Base-by-base conservation (phyloP, 306 rosid genomes). In the Prunus fruticosa region DNA sequence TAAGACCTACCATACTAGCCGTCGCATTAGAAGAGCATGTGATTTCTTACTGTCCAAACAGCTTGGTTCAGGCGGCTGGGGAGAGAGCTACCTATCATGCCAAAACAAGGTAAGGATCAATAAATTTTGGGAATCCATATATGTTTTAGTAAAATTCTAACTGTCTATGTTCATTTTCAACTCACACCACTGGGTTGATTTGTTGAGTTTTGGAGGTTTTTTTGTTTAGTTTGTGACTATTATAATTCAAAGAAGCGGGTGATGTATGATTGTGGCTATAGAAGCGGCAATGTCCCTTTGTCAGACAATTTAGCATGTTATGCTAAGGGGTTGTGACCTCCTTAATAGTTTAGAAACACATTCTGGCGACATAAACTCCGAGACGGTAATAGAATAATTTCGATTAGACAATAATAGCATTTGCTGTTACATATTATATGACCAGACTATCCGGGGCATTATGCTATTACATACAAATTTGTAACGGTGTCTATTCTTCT, bases 61-160 rank as follows among this genome's bases (percentile, higher is more conserved):
- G 49, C 84, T 78, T 0, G 13, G 46, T 30, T 82, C 80, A 11
- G 96, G 93, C 60, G 96, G 97, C 5, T 90, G 96, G 96, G 91
- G 91, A 71, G 97, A 92, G 81, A 92, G 96, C 82, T 88, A 87
- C 49, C 79, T 90, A 12, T 87, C 97, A 45, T 76, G 90, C 76
- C 92, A 90, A 72, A 11, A 81, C 9, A 88, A 81, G 91, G 97
- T 87, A 80, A 34, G 2, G 30, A n/a, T 58, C 8, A 3, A 49
- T 12, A 4, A 11, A 11, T 11, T 13, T 34, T 34, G 8, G 41
- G 41, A 32, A 32, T 32, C 34, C 34, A 32, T 32, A 32, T 32
- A 32, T 32, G 34, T 32, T 32, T 32, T 32, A 5, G 34, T 32
- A 32, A 32, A 32, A 32, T 32, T 32, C 34, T 32, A 32, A 32